These are phyloP conservation scores for Mycena latifolia DNA, from an alignment of 768 basidiomycete species.

Conservation along the genomic window DNA sequence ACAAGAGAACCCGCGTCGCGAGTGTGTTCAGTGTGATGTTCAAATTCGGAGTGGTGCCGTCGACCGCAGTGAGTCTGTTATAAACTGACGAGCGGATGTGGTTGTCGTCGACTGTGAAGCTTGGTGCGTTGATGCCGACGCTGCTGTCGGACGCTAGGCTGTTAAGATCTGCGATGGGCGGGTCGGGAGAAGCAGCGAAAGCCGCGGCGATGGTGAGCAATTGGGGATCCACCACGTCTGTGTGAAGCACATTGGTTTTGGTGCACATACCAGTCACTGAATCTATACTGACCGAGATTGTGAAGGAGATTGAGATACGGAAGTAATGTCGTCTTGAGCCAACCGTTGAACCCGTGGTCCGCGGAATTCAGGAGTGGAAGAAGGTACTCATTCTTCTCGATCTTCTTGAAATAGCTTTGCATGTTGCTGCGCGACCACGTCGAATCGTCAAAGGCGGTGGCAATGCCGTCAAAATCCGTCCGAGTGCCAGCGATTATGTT, in stretches of 20 bases:
- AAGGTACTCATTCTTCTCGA: conserved; percentile 45
- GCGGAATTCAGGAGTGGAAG: conserved; percentile 29
- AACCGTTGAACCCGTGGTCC: conserved; percentile 48
- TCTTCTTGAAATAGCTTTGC: conserved; percentile 46
- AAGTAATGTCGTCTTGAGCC: conserved; percentile 45
- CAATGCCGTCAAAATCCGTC: conserved; percentile 27
- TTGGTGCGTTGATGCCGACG: conserved; percentile 38
- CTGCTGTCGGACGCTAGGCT: conserved; percentile 24
- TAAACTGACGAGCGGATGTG: conserved; percentile 34
- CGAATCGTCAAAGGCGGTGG: conserved; percentile 40
- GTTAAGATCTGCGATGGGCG: conserved; percentile 31
- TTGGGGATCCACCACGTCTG: conserved; percentile 41
- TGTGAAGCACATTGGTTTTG: neutral
- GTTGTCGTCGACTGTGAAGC: conserved; percentile 42
- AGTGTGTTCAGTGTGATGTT: conserved; percentile 32
- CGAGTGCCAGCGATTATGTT: conserved; percentile 29
- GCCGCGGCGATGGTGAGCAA: conserved; percentile 25
- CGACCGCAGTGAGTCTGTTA: conserved; percentile 29
- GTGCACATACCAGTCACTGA: neutral
- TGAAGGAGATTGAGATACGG: conserved; percentile 40
- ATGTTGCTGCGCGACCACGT: conserved; percentile 48
- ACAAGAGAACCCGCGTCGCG: conserved; percentile 33
- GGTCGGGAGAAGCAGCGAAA: conserved; percentile 4
- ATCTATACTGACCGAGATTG: conserved; percentile 37
- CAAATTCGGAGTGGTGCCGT: conserved; percentile 1